Conservation (phyloP, 352 stramenopile species). For the Hyphochytrium catenoides region DNA sequence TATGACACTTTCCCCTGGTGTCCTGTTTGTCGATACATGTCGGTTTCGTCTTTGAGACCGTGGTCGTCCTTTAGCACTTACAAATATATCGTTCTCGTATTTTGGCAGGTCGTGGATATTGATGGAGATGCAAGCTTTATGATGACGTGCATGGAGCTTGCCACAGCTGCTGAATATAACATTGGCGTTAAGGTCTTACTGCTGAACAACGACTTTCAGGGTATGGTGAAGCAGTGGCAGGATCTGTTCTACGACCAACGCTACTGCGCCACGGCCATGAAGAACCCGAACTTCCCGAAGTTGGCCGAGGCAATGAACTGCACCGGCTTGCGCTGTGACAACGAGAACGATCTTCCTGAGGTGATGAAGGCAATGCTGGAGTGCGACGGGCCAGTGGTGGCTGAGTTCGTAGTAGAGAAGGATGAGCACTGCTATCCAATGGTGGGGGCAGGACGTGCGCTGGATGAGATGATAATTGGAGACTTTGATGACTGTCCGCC, state of each 20-base stretch:
- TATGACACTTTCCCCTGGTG: no score
- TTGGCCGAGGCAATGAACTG: conserved; percentile 79
- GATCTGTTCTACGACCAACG: conserved; percentile 86
- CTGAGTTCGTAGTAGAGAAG: conserved; percentile 81
- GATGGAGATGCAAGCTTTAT: conserved; percentile 86
- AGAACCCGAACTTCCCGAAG: conserved; percentile 79
- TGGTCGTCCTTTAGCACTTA: no score
- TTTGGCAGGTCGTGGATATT: conserved; percentile 66
- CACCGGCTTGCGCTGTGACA: conserved; percentile 61
- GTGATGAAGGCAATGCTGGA: conserved; percentile 78
- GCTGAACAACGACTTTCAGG: conserved; percentile 88
- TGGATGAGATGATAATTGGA: conserved; percentile 88
- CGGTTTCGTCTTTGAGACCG: no score
- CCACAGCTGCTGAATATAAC: conserved; percentile 75
- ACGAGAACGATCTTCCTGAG: conserved; percentile 61
- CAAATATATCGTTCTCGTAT: no score
- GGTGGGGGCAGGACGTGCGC: conserved; percentile 62
- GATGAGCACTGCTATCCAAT: conserved; percentile 83
- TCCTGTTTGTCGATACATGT: no score
- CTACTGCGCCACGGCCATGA: conserved; percentile 67
- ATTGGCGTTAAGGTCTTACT: conserved; percentile 85
- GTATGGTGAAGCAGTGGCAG: conserved; percentile 95
- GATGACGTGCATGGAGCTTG: conserved; percentile 89
- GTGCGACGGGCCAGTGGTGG: conserved; percentile 73
- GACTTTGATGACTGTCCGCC: conserved; percentile 75